phyloP scores from a whole-genome alignment of 352 stramenopile species.

The Pythium monospermum region DNA sequence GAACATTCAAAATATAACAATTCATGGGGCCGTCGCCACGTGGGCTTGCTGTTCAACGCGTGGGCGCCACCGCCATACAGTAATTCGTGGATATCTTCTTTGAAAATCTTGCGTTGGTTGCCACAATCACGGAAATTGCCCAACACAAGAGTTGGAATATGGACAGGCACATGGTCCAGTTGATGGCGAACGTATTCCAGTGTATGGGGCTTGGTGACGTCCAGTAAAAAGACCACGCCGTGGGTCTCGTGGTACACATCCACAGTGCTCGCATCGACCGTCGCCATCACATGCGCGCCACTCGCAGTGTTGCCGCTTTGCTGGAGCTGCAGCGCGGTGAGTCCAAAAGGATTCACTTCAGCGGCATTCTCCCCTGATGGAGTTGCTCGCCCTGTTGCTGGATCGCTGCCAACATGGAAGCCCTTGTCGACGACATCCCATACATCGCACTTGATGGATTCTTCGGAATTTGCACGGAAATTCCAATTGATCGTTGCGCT shows the following conservation, averaged over 20 bases:
- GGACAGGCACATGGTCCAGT: constrained; percentile 58
- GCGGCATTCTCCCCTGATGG: neutral
- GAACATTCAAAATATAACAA: constrained; percentile 84
- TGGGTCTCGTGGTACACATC: constrained; percentile 90
- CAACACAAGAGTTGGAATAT: constrained; percentile 77
- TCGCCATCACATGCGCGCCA: constrained; percentile 53
- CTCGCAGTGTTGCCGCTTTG: constrained; percentile 18
- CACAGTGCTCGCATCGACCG: constrained; percentile 78
- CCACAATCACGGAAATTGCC: constrained; percentile 78
- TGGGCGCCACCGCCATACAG: constrained; percentile 44
- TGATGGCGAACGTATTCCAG: constrained; percentile 80
- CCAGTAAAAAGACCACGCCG: constrained; percentile 84
- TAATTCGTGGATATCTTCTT: constrained; percentile 77
- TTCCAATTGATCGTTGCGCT: constrained; percentile 86
- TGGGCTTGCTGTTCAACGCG: constrained; percentile 28
- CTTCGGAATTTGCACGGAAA: constrained; percentile 55
- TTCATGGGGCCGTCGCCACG: constrained; percentile 45
- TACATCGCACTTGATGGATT: constrained; percentile 88
- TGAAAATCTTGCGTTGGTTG: constrained; percentile 76
- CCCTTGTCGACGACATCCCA: constrained; percentile 90
- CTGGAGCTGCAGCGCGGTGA: neutral
- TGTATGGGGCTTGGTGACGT: constrained; percentile 76
- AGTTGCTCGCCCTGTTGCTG: too few relatives aligned
- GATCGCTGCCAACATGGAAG: constrained; percentile 31
- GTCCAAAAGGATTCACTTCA: constrained; percentile 27